These are phyloP conservation scores for Amesomyces nigricolor DNA, from an alignment of 2,329 filamentous ascomycete species.

Conservation along the genomic window DNA sequence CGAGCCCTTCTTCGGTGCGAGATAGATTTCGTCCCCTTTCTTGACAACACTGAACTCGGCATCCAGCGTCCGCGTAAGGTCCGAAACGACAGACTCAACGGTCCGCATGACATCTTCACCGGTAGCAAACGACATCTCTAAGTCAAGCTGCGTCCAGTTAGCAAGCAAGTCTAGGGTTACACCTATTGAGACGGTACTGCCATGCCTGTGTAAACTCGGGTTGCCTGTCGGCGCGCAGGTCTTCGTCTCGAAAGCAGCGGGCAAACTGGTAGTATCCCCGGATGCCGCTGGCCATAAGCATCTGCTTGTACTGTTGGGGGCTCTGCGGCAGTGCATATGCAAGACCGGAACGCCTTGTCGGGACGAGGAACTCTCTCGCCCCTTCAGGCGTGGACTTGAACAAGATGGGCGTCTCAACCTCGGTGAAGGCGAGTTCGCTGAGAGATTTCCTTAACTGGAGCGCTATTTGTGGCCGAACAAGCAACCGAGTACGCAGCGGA, in stretches of 20 bases:
- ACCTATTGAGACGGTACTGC: background rate
- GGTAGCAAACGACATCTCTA: conserved; percentile 85
- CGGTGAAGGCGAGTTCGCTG: conserved; percentile 55
- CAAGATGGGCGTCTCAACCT: conserved; percentile 86
- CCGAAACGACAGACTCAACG: conserved; percentile 47
- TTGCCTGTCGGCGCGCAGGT: conserved; percentile 84
- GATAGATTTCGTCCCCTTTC: conserved; percentile 29
- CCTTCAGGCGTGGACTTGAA: conserved; percentile 98
- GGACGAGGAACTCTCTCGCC: conserved; percentile 89
- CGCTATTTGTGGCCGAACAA: conserved; percentile 59
- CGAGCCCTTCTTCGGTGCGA: conserved; percentile 19
- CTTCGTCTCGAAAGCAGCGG: conserved; percentile 91
- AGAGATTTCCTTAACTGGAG: conserved; percentile 43
- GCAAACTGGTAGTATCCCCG: conserved; percentile 86
- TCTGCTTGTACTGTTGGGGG: conserved; percentile 97
- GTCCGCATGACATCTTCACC: conserved; percentile 62
- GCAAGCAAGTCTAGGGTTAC: background rate
- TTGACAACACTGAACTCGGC: conserved; percentile 33
- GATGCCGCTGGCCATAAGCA: conserved; percentile 88
- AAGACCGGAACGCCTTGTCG: conserved; percentile 66
- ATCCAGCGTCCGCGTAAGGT: conserved; percentile 49
- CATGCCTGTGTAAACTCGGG: conserved; percentile 88
- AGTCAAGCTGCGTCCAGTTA: conserved; percentile 60
- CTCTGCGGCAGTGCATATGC: conserved; percentile 94
- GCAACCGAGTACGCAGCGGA: conserved; percentile 60